Conservation (phyloP, 495 filamentous ascomycete species). For the Podospora didyma region DNA sequence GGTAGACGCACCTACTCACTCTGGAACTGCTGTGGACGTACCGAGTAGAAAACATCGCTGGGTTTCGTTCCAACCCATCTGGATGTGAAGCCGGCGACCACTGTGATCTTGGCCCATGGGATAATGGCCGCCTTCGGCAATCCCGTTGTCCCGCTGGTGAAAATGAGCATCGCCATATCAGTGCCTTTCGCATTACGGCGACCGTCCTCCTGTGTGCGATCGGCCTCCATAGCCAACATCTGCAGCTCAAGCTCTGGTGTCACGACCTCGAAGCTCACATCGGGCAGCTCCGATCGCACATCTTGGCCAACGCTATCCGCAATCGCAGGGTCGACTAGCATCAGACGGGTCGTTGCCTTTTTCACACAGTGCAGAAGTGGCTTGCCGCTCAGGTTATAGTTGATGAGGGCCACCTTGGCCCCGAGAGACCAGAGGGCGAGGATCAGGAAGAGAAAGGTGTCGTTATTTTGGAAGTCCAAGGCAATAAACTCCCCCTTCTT, state of each 20-base stretch:
- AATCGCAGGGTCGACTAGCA: conserved; percentile 74
- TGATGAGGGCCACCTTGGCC: conserved; percentile 87
- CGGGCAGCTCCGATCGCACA: conserved; percentile 36
- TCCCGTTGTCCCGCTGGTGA: conserved; percentile 85
- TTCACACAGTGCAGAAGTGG: conserved; percentile 76
- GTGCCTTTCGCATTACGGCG: conserved; percentile 47
- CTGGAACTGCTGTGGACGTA: conserved; percentile 18
- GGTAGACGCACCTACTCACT: too few species aligned
- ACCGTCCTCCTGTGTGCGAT: conserved; percentile 60
- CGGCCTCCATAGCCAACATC: conserved; percentile 49
- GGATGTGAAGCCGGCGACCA: conserved; percentile 50
- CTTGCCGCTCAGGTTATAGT: conserved; percentile 80
- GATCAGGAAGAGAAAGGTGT: conserved; percentile 77
- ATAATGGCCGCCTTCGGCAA: conserved; percentile 88
- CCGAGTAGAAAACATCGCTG: conserved; percentile 77
- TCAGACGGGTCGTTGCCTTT: conserved; percentile 61
- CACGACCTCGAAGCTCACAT: conserved; percentile 58
- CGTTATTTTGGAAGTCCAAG: conserved; percentile 83
- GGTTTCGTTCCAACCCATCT: conserved; percentile 54
- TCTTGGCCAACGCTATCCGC: conserved; percentile 43
- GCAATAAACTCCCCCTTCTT: conserved; percentile 79
- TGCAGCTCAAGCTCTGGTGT: conserved; percentile 60
- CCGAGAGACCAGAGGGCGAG: conserved; percentile 87
- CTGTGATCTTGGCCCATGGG: conserved; percentile 64
- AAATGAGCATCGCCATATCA: conserved; percentile 74